Conservation (phyloP, 2,329 filamentous ascomycete species). For the Hypomyces rosellus region DNA sequence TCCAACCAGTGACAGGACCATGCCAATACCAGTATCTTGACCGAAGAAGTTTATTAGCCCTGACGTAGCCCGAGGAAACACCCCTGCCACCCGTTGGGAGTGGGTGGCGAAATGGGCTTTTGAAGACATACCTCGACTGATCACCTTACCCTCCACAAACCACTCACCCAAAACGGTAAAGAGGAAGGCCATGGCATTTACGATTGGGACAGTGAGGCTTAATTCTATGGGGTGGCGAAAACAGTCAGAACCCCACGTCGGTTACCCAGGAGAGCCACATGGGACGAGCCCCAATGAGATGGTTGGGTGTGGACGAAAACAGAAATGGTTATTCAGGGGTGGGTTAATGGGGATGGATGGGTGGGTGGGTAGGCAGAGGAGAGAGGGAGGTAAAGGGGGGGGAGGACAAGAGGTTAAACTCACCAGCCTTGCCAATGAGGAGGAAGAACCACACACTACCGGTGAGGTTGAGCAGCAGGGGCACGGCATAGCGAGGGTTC, state of each 20-base stretch:
- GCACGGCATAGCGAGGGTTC: conserved; percentile 79
- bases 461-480: conserved; percentile 80
- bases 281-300: neutral
- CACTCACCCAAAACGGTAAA: conserved; percentile 94
- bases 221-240: conserved; percentile 47
- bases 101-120: neutral
- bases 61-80: neutral
- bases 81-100: neutral
- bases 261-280: neutral
- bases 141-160: conserved; percentile 89
- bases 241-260: conserved; percentile 1
- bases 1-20: conserved; percentile 69
- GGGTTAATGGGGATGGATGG: no score
- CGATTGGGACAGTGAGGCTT: conserved; percentile 88
- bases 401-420: conserved; percentile 27
- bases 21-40: conserved; percentile 74
- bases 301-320: conserved; percentile 5
- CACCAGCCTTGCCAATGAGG: conserved; percentile 85
- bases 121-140: conserved; percentile 58
- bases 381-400: neutral
- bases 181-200: conserved; percentile 90
- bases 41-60: conserved; percentile 3
- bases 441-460: conserved; percentile 97
- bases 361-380: neutral
- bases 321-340: no score